Conservation (phyloP, 345 rosid species). For the Eutrema heterophyllum region DNA sequence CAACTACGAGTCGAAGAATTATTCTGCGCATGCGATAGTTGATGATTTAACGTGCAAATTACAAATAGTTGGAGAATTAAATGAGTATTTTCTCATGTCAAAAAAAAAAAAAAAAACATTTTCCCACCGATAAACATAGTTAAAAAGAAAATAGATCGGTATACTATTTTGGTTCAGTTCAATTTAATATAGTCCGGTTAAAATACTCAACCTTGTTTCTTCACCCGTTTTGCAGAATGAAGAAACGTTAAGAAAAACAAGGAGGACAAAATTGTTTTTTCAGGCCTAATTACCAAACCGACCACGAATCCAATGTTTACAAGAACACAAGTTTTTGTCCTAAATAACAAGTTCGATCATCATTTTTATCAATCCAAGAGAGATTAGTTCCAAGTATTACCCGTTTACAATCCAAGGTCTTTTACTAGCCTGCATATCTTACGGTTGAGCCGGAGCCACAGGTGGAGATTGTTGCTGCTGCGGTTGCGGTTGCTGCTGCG, state of each 20-base stretch:
- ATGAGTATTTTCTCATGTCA: too few relatives aligned
- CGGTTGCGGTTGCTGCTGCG: neutral
- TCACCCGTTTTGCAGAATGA: neutral
- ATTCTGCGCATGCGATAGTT: too few relatives aligned
- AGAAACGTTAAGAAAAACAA: neutral
- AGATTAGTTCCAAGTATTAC: slow-evolving; percentile 13
- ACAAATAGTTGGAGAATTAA: too few relatives aligned
- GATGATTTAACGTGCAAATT: too few relatives aligned
- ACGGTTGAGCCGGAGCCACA: slow-evolving; percentile 18
- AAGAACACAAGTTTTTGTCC: slow-evolving; percentile 19
- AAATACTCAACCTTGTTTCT: neutral
- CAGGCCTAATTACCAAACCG: slow-evolving; percentile 18
- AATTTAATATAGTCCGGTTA: neutral
- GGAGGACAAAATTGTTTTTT: slow-evolving; percentile 14
- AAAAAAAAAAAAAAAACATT: too few relatives aligned
- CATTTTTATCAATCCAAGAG: slow-evolving; percentile 2
- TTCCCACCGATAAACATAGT: too few relatives aligned
- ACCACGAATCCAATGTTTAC: slow-evolving; percentile 22
- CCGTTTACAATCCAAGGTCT: slow-evolving; percentile 13
- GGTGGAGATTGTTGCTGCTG: slow-evolving; percentile 18
- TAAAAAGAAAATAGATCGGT: neutral
- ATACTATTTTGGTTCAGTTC: neutral
- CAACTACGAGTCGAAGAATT: too few relatives aligned
- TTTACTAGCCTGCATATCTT: slow-evolving; percentile 7
- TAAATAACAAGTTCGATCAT: slow-evolving; percentile 21